Base-by-base conservation (phyloP, 2,329 filamentous ascomycete genomes). In the Cordyceps farinosa region DNA sequence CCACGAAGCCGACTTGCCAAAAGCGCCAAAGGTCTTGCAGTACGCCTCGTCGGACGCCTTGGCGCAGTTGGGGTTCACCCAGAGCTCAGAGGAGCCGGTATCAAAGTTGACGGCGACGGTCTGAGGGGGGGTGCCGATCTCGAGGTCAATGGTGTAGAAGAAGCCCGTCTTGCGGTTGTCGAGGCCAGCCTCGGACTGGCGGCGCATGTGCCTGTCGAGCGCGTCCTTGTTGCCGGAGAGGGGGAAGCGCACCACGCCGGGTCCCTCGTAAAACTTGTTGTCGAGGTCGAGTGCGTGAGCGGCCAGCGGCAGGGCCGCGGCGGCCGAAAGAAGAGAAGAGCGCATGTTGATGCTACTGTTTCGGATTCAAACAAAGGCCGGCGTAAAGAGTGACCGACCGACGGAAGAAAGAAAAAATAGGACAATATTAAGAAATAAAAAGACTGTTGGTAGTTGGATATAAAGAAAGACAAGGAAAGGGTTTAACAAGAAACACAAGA, bases 51-150 rank as follows among this genome's bases (percentile, higher is more conserved):
- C 68, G 6, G 64, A 57, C 1, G 75, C 67, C 48, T 73, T 73
- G 58, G 67, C 67, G 67, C 77, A 79, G 8, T 73, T 69, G 7
- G 77, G 77, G 62, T 79, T 78, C 44, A 79, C 75, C 77, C 77
- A 79, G 5, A 78, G 71, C 66, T 79, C 77, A 9, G 71, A 69
- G 4, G 77, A 78, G 17, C 76, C 76, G 0, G 77, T 79, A 64
- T 79, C 77, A 55, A 79, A 72, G 64, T 76, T 72, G 65, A 79
- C 75, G 40, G 70, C 74, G 51, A 79, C 74, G 4, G 66, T 61
- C 62, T 78, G 76, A 5, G 71, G 70, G 5, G 77, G 77, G 0
- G 73, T 77, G 9, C 77, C 77, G 42, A 79, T 68, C 13, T 66
- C 64, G 27, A 79, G 64, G 17, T 77, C 73, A 52, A 78, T 75